These are phyloP conservation scores for Phoma sp. DNA, from an alignment of 2,329 filamentous ascomycete species.

Conservation along the genomic window DNA sequence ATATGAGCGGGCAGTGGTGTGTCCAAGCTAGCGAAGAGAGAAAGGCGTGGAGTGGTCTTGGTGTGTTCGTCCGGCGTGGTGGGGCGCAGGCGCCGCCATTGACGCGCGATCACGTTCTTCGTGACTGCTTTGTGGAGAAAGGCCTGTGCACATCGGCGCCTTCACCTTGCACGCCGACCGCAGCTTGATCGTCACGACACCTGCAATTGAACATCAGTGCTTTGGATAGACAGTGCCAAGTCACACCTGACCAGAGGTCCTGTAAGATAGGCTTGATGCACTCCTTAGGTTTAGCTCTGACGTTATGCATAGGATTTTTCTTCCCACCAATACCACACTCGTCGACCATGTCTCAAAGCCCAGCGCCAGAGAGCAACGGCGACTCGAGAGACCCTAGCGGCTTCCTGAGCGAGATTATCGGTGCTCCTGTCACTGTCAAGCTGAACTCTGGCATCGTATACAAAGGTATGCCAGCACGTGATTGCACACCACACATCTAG, in stretches of 20 bases:
- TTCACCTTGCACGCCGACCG: slow-evolving; percentile 1
- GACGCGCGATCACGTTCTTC: slow-evolving; percentile 46
- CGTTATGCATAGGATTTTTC: neutral
- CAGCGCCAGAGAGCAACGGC: slow-evolving; percentile 60
- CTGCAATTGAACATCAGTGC: neutral
- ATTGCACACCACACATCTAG: neutral
- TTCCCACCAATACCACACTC: slow-evolving; percentile 3
- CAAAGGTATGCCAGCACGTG: slow-evolving; percentile 69
- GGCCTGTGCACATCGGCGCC: slow-evolving; percentile 30
- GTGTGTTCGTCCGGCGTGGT: slow-evolving; percentile 1
- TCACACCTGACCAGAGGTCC: neutral
- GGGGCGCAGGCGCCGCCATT: slow-evolving; percentile 18
- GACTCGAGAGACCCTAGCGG: slow-evolving; percentile 92
- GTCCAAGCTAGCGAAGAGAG: slow-evolving; percentile 1
- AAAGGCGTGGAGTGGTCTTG: neutral
- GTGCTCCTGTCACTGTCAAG: slow-evolving; percentile 92
- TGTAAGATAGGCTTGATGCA: neutral
- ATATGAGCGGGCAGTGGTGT: slow-evolving; percentile 13
- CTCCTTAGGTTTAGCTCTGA: neutral
- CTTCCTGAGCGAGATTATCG: slow-evolving; percentile 93
- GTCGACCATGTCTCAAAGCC: slow-evolving; percentile 49
- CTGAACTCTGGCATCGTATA: slow-evolving; percentile 98
- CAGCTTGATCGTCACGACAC: slow-evolving; percentile 2
- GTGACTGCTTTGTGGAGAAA: slow-evolving; percentile 12
- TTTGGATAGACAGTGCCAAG: neutral